Conservation (phyloP, 257 asterid species). For the Lantana camara region DNA sequence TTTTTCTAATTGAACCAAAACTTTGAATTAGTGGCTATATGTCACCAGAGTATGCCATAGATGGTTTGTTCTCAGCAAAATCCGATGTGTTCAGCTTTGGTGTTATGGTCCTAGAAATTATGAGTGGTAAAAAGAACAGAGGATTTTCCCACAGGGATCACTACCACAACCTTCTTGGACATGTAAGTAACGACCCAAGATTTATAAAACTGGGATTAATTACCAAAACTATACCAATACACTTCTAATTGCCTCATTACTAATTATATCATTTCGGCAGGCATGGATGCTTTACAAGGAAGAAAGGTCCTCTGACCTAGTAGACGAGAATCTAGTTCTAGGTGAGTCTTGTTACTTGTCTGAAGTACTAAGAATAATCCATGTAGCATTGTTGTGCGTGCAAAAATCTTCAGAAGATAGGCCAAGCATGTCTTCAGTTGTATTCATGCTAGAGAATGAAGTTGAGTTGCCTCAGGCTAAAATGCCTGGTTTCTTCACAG, state of each 20-base stretch:
- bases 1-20: too few relatives aligned
- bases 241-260: not conserved
- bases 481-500: constrained; percentile 39
- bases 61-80: constrained; percentile 35
- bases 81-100: constrained; percentile 47
- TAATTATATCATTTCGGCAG: not conserved
- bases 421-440: constrained; percentile 32
- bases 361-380: constrained; percentile 11
- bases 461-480: constrained; percentile 29
- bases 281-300: constrained; percentile 28
- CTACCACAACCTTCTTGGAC: constrained; percentile 39
- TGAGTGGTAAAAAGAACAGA: constrained; percentile 40
- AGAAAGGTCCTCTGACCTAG: not conserved
- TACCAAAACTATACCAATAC: too few relatives aligned
- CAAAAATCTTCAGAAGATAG: constrained; percentile 23
- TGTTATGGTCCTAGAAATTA: constrained; percentile 37
- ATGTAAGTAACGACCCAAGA: too few relatives aligned
- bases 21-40: constrained; percentile 29
- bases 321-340: constrained; percentile 13
- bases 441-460: constrained; percentile 34
- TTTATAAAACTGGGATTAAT: too few relatives aligned
- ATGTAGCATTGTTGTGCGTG: constrained; percentile 20
- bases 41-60: constrained; percentile 40
- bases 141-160: constrained; percentile 33
- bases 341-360: not conserved